A percentile compares a stretch with the other conserved stretches of the same genome.
Evolutionary conservation across 148 eudicot species (phyloP).

Genomic region (Diospyros lotus): DNA sequence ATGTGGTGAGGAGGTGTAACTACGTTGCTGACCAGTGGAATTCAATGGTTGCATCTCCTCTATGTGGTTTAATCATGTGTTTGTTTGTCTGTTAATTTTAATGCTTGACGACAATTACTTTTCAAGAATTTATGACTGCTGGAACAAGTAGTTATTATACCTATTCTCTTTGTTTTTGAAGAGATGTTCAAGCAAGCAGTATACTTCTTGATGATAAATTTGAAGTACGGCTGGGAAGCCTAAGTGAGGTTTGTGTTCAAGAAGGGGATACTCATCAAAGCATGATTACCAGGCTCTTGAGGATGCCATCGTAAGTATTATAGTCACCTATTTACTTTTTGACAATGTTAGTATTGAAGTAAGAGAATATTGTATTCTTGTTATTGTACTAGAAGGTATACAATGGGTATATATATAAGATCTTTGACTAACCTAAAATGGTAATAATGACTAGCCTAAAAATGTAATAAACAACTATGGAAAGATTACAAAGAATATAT

Average conservation of each 20-base stretch:
- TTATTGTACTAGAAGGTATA: too few relatives aligned
- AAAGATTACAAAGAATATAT: too few relatives aligned
- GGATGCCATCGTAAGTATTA: slow-evolving; percentile 74
- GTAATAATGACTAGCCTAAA: too few relatives aligned
- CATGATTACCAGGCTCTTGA: slow-evolving; percentile 71
- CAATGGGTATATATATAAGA: too few relatives aligned
- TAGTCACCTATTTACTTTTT: background rate
- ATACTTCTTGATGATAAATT: slow-evolving; percentile 97
- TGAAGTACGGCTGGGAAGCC: slow-evolving; percentile 95
- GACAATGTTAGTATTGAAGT: too few relatives aligned
- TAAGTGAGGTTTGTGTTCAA: slow-evolving; percentile 70
- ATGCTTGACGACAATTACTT: slow-evolving; percentile 2
- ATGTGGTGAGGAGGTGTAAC: background rate
- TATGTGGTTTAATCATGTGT: background rate
- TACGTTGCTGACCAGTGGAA: background rate
- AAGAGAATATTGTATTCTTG: too few relatives aligned
- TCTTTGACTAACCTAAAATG: too few relatives aligned
- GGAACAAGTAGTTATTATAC: slow-evolving; percentile 4
- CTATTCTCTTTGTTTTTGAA: slow-evolving; percentile 25
- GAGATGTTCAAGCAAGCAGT: slow-evolving; percentile 98
- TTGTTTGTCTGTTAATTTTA: background rate
- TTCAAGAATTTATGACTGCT: background rate
- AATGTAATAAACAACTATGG: too few relatives aligned
- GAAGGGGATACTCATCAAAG: slow-evolving; percentile 84
- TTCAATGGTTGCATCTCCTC: background rate